Base-by-base conservation (phyloP, 2,329 filamentous ascomycete genomes). In the Penicillium sp. region DNA sequence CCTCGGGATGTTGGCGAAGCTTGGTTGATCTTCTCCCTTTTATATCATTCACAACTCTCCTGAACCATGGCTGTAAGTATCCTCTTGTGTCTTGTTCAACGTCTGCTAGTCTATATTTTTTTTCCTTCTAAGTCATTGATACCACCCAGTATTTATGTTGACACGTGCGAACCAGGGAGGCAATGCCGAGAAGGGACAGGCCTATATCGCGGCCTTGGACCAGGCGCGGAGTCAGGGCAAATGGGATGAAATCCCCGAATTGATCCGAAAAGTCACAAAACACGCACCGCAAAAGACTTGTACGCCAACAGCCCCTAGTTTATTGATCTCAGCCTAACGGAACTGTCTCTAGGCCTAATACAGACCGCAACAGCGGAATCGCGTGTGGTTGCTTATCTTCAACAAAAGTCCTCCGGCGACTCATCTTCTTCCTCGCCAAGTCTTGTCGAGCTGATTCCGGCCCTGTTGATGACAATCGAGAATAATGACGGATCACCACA, bases 181-280 rank as follows among this genome's bases (percentile, higher is more conserved):
- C 69, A 80, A 83, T 71, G 80, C 85, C 75, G 80, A 83, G 62
- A 99, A 99, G 79, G 92, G 87, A 59, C 82, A 82, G 64, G 85
- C 87, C 71, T 97, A 97, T 75, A 82, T 96, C 64, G 82, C 84
- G 70, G 85, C 86, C 74, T 84, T 99, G 68, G 90, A 97, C 72
- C 83, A 87, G 64, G 91, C 91, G 62, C 88, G 94, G 68, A 96
- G 91, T 74, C 86, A 93, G 67, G 91, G 89, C 50, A 87, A 86
- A 72, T 99, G 94, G 94, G 81, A 86, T 63, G 85, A 89, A 31
- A 83, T 97, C 31, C 90, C 90, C 27, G 93, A 97, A 77, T 82
- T 96, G 60, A 87, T 94, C 66, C 86, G 93, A 72, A 99, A 99
- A 76, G 83, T 97, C 68, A 89, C 88, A 68, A 97, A 99, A 75